Evolutionary conservation across 2,329 filamentous ascomycete genomes (phyloP).

Genomic region (Fusarium verticillioides): DNA sequence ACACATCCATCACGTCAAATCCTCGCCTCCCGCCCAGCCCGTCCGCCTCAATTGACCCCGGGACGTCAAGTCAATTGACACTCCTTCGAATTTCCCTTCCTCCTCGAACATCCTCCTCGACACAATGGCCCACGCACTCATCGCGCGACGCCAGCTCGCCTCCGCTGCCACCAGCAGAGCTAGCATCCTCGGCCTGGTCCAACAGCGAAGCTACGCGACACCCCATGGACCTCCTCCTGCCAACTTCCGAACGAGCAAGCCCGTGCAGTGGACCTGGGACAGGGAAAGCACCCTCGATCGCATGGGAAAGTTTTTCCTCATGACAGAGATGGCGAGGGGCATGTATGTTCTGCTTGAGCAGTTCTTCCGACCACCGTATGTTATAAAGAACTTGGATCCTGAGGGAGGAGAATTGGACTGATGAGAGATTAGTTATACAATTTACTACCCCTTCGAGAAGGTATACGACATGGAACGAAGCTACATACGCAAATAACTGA

Average conservation of each 20-base stretch:
- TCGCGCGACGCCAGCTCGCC: constrained; percentile 51
- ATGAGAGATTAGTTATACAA: constrained; percentile 80
- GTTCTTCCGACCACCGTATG: constrained; percentile 97
- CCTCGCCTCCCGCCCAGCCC: constrained; percentile 42
- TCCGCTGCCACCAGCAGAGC: constrained; percentile 37
- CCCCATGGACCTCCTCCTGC: constrained; percentile 82
- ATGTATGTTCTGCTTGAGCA: constrained; percentile 99
- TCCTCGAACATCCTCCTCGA: constrained; percentile 26
- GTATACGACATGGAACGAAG: constrained; percentile 51
- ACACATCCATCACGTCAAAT: constrained; percentile 46
- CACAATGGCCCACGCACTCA: constrained; percentile 50
- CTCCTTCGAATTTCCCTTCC: constrained; percentile 19
- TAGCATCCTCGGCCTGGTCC: constrained; percentile 37
- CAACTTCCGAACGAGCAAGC: constrained; percentile 81
- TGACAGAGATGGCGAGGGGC: constrained; percentile 94
- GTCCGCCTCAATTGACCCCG: constrained; percentile 42
- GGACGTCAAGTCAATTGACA: constrained; percentile 47
- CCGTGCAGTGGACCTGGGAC: constrained; percentile 82
- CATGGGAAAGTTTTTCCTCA: constrained; percentile 91
- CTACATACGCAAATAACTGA: constrained; percentile 31
- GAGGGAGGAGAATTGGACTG: constrained; percentile 12
- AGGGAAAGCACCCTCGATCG: constrained; percentile 82
- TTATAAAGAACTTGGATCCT: constrained; percentile 46
- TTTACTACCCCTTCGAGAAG: constrained; percentile 99
- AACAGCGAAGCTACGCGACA: constrained; percentile 66